A percentile compares a stretch with the other conserved stretches of the same genome.
Conservation (phyloP, 2,329 filamentous ascomycete genomes). For the Penicillium sp. region DNA sequence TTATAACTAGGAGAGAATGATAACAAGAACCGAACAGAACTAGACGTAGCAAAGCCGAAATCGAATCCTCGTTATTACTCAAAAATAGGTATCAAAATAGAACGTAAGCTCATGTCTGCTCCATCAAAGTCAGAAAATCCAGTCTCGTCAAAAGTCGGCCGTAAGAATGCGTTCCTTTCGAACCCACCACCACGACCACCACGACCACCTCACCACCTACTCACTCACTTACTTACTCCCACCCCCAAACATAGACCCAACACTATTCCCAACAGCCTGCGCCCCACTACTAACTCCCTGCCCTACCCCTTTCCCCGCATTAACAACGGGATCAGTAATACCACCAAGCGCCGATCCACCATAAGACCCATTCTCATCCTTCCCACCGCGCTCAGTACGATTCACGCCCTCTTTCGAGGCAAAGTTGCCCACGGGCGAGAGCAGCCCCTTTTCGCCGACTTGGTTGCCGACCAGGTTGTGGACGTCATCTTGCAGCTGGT, state of each 20-base stretch:
- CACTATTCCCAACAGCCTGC: constrained; percentile 20
- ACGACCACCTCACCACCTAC: not conserved
- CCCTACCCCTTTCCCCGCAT: constrained; percentile 18
- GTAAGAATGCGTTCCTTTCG: no score
- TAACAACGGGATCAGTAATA: constrained; percentile 20
- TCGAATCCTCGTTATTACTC: no score
- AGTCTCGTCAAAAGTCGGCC: no score
- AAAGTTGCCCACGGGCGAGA: constrained; percentile 55
- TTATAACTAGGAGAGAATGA: no score
- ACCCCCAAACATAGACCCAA: constrained; percentile 16
- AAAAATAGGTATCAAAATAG: no score
- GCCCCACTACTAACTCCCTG: constrained; percentile 13
- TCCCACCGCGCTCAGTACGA: constrained; percentile 58
- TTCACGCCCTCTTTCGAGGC: constrained; percentile 59
- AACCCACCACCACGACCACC: no score
- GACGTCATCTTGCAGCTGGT: constrained; percentile 58
- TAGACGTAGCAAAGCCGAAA: no score
- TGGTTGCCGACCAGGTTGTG: constrained; percentile 56
- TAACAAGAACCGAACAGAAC: no score
- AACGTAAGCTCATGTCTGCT: no score
- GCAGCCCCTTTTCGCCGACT: constrained; percentile 56
- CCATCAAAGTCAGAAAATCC: no score
- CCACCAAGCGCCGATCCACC: constrained; percentile 21
- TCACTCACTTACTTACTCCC: not conserved
- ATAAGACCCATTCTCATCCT: constrained; percentile 57